Base-by-base conservation (phyloP, 2,329 filamentous ascomycete genomes). In the Phoma herbarum region DNA sequence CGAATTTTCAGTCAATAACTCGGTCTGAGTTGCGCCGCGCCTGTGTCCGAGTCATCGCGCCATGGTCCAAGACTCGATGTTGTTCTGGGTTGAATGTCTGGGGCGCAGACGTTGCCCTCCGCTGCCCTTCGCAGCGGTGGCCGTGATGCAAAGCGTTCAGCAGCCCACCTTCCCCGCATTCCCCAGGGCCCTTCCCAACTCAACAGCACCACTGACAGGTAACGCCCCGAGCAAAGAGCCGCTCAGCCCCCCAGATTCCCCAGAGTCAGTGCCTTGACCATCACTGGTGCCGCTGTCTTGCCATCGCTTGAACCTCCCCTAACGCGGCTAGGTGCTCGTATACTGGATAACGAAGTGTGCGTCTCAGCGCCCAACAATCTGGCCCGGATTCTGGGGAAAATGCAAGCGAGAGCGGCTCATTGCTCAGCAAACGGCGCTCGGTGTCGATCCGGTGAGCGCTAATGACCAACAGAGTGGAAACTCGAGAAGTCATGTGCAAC, bases 181-280 rank as follows among this genome's bases (percentile, higher is more conserved):
- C 43, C 11, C 22, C 41, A 43, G 41, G 12, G 14, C 28, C 26
- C 20, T 26, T 47, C 16, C 4, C 50, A 44, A 39, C 23, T 18
- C 56, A 41, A 25, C 44, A 41, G 16, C 43, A 52, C 12, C 49
- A 50, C 22, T 31, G 26, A 26, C 44, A 53, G 18, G 49, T 37
- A 47, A 58, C 31, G 49, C 55, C 55, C 50, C 56, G 49, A 49
- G 49, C 39, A 53, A 58, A 39, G 50, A 54, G 50, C 56, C 56
- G 45, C 56, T 49, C 50, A 49, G 50, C 29, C 56, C 56, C 49
- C 49, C 50, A 50, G 49, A 39, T 53, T 46, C 56, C 45, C 56
- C 56, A 59, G 56, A 59, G 41, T 35, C 23, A 43, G 42, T 28
- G 55, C 48, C 29, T 20, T 22, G 52, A 14, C 50, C 49, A 26